Conservation (phyloP, 179 eudicot species). For the Pouteria campechiana region DNA sequence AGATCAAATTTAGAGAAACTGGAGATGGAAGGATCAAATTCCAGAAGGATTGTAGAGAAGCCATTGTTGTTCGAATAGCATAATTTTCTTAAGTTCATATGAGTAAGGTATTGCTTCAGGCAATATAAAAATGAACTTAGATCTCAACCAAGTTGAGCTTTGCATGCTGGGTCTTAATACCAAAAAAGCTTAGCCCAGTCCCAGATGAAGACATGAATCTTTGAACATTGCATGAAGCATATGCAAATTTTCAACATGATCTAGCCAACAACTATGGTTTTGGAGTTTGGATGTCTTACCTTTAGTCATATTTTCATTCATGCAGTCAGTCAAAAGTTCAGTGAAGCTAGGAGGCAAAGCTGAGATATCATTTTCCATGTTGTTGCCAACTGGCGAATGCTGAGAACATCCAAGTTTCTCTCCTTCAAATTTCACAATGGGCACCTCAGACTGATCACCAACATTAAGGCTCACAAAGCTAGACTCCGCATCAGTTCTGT, state of each 20-base stretch:
- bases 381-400: conserved; percentile 2
- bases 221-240: neutral
- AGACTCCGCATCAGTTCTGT: neutral
- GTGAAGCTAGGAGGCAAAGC: conserved; percentile 2
- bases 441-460: neutral
- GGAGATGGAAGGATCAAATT: neutral
- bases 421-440: neutral
- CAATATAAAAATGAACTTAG: too few species aligned
- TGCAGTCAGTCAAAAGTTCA: neutral
- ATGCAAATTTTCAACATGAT: too few species aligned
- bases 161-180: too few species aligned
- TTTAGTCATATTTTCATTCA: too few species aligned
- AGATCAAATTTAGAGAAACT: neutral
- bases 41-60: neutral
- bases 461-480: neutral
- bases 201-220: too few species aligned
- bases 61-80: too few species aligned
- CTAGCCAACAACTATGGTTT: too few species aligned
- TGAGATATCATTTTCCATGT: neutral
- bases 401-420: neutral
- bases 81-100: too few species aligned
- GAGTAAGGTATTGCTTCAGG: too few species aligned
- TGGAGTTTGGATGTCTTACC: too few species aligned
- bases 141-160: too few species aligned
- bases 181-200: too few species aligned